Base-by-base conservation (phyloP, 1,284 basidiomycete species). In the Afroboletus lepidellus region DNA sequence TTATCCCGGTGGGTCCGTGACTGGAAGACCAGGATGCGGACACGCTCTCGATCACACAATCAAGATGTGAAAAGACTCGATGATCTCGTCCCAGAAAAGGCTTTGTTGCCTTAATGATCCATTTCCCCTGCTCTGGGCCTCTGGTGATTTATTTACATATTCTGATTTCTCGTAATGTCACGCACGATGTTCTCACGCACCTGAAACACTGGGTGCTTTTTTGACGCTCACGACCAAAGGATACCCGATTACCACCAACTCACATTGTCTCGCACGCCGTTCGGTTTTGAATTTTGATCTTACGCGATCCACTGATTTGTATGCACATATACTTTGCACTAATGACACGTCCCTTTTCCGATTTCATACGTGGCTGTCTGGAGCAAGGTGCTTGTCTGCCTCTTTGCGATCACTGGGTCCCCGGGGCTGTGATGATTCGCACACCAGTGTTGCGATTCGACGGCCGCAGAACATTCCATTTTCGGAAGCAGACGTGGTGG, bases 1-100 rank as follows among this genome's bases (percentile, higher is more conserved):
- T 63, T 72, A 16, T 70, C 77, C 34, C 71, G 77, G 45, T 83
- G 81, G 84, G 75, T 85, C 24, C 76, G 76, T 59, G 80, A 84
- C 53, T 85, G 80, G 76, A 72, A 73, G 50, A 64, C 63, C 62
- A 83, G 76, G 62, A 78, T 84, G 38, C 75, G 69, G 41, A 64
- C 73, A 30, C 64, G 61, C 13, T 81, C 80, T 37, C 73, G 75
- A 47, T 75, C 78, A 48, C 71, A 73, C 48, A 69, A 55, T 36
- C 71, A 72, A 50, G 69, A 70, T 50, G 68, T 74, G 56, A 70
- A 71, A 49, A 69, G 72, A 57, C 61, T 79, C 49, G 69, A 73
- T 42, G 62, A 73, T 50, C 68, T 78, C 23, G 71, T 77, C 18
- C 69, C 74, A 29, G 80, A 81, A 68, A 84, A 81, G 69, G 55